Conservation (phyloP, 306 rosid genomes). For the Pyrus betulifolia region DNA sequence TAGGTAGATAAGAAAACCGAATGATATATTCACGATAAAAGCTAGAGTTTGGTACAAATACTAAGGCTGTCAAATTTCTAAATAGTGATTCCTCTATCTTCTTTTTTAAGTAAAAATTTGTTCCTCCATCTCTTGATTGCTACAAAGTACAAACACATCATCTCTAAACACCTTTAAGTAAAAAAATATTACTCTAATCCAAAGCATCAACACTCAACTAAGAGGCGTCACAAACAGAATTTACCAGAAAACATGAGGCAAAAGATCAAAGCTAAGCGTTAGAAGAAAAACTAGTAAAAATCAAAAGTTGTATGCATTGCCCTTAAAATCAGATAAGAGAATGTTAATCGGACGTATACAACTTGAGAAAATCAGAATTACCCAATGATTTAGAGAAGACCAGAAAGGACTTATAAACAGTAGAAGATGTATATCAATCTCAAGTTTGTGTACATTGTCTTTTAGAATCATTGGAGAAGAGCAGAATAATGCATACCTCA, state of each 20-base stretch:
- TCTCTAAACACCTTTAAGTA: not conserved
- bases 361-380: not conserved
- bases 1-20: not conserved
- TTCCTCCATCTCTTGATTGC: not conserved
- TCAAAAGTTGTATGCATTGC: not conserved
- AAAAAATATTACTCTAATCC: not conserved
- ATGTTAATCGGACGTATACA: not conserved
- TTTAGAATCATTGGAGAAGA: constrained; percentile 4
- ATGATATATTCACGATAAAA: not conserved
- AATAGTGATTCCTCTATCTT: not conserved
- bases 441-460: not conserved
- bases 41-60: not conserved
- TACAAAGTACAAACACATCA: not conserved
- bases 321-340: not conserved
- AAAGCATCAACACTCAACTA: not conserved
- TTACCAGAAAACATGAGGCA: not conserved
- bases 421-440: not conserved
- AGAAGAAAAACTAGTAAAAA: not conserved
- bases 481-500: constrained; percentile 45
- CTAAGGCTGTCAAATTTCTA: not conserved
- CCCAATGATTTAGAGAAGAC: not conserved
- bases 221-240: not conserved
- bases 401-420: not conserved
- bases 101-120: not conserved
- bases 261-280: not conserved